Percentiles rank a stretch among this genome's conserved stretches.
Conservation (phyloP, 148 eudicot species). For the Pharnaceum exiguum region DNA sequence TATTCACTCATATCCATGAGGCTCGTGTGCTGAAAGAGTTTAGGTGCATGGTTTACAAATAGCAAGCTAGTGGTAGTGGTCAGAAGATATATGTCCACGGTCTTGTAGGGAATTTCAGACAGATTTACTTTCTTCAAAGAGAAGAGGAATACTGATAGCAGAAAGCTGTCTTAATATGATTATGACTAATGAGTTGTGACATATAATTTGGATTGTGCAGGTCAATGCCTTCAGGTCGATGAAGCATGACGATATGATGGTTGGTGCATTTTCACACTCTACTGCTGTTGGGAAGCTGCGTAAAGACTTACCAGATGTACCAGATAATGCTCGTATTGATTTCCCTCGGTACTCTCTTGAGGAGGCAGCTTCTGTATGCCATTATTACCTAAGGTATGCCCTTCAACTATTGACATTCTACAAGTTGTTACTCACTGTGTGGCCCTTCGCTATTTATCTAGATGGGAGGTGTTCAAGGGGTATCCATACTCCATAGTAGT, state of each 20-base stretch:
- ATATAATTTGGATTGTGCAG: constrained; percentile 31
- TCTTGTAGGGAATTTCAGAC: no score
- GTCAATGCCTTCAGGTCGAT: constrained; percentile 92
- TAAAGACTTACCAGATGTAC: constrained; percentile 80
- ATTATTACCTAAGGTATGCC: constrained; percentile 83
- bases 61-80: no score
- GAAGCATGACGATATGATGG: constrained; percentile 92
- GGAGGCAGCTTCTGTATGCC: constrained; percentile 86
- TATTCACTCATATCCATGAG: no score
- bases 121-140: no score
- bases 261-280: constrained; percentile 98
- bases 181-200: not conserved
- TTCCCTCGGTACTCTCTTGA: constrained; percentile 70
- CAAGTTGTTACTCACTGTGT: not conserved
- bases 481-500: no score
- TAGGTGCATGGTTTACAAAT: no score
- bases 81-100: no score
- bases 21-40: no score
- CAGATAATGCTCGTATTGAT: constrained; percentile 61
- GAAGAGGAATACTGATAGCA: no score
- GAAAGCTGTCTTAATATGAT: not conserved
- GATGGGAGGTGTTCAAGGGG: no score
- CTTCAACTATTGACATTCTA: not conserved
- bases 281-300: constrained; percentile 95
- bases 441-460: no score